phyloP scores from a whole-genome alignment of 371 early-diverging fungal species.

The Mortierella sp. region DNA sequence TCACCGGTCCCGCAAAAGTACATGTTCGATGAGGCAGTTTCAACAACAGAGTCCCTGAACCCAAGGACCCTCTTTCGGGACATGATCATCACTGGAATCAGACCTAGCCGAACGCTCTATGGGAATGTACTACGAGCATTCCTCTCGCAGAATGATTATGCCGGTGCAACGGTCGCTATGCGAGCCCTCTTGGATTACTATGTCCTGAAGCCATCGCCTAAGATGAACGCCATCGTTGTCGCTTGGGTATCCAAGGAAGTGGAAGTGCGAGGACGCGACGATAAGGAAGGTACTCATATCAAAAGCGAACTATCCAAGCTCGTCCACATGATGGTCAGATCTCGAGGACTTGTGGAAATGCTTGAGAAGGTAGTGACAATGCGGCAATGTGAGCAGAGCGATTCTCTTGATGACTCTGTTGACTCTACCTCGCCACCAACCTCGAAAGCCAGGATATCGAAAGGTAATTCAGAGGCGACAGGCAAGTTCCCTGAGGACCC shows the following conservation, averaged over 20 bases:
- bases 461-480: too few relatives aligned
- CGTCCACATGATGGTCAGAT: constrained; percentile 25
- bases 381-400: not conserved
- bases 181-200: constrained; percentile 31
- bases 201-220: constrained; percentile 35
- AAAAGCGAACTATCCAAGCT: constrained; percentile 29
- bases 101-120: constrained; percentile 36
- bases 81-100: constrained; percentile 46
- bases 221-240: constrained; percentile 46
- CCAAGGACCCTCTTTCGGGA: constrained; percentile 42
- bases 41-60: constrained; percentile 17
- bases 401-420: not conserved
- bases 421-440: not conserved
- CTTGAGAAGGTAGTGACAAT: constrained; percentile 26
- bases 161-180: constrained; percentile 33
- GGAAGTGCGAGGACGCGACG: constrained; percentile 12
- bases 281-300: constrained; percentile 9
- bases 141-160: constrained; percentile 24
- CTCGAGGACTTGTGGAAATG: constrained; percentile 40
- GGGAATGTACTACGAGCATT: constrained; percentile 46
- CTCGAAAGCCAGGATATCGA: too few relatives aligned
- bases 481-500: not conserved
- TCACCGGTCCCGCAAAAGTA: constrained; percentile 5
- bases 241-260: constrained; percentile 29
- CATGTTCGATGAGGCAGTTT: constrained; percentile 19